Percentiles rank a stretch among this genome's conserved stretches.
Conservation (phyloP, 441 rosid genomes). For the Bruguiera hainesii region DNA sequence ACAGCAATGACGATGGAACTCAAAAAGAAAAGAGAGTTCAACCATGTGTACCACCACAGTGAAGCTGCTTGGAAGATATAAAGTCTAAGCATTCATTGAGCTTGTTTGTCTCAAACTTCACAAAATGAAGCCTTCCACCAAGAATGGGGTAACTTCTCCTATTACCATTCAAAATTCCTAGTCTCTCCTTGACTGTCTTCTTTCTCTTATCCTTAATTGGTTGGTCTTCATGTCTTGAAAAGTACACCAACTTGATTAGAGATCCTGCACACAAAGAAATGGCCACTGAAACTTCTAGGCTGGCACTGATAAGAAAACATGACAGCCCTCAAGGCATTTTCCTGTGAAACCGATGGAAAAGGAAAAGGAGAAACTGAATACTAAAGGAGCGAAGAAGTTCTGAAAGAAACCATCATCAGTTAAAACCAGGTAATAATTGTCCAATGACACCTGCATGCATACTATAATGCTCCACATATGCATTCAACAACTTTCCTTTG, state of each 20-base stretch:
- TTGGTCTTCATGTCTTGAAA: constrained; percentile 88
- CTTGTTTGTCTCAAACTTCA: constrained; percentile 93
- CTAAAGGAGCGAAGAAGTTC: too few species aligned
- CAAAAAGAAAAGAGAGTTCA: not conserved
- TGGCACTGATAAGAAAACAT: not conserved
- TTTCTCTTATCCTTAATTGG: constrained; percentile 62
- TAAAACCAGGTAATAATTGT: too few species aligned
- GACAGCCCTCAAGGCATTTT: not conserved
- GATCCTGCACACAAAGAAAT: constrained; percentile 55
- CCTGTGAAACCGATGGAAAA: not conserved
- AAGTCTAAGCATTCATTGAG: constrained; percentile 92
- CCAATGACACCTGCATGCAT: too few species aligned
- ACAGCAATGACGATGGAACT: not conserved
- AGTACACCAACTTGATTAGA: constrained; percentile 90
- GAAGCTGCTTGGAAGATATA: constrained; percentile 93
- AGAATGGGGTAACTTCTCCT: constrained; percentile 93
- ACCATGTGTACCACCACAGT: constrained; percentile 51
- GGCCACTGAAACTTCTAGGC: not conserved
- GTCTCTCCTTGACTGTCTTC: constrained; percentile 65
- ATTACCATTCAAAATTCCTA: constrained; percentile 68
- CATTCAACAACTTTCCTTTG: too few species aligned
- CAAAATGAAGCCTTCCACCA: constrained; percentile 99
- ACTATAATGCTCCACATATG: too few species aligned
- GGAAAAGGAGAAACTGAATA: not conserved
- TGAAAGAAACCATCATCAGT: too few species aligned